These are phyloP conservation scores for Diaporthe aspalathi DNA, from an alignment of 2,329 filamentous ascomycete species.

Conservation along the genomic window DNA sequence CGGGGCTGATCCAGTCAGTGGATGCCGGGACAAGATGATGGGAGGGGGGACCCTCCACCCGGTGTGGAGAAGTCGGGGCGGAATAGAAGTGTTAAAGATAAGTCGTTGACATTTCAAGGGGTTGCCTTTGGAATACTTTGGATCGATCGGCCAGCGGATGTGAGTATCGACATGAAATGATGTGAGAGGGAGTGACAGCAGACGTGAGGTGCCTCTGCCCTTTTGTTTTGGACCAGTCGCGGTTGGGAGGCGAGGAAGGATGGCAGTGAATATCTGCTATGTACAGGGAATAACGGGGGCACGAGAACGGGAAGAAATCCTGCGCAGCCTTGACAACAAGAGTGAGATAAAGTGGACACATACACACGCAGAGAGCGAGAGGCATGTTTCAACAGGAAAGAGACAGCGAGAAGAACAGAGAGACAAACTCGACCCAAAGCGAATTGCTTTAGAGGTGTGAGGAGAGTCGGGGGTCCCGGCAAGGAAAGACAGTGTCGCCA, in stretches of 20 bases:
- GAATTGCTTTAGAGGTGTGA: not conserved
- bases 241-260: not conserved
- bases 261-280: not conserved
- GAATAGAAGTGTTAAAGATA: conserved; percentile 5
- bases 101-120: conserved; percentile 23
- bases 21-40: conserved; percentile 26
- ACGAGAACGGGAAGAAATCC: not conserved
- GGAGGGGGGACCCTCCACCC: conserved; percentile 27
- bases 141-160: conserved; percentile 2
- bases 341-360: not conserved
- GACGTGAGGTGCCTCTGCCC: not conserved
- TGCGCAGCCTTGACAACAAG: not conserved
- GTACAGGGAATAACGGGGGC: not conserved
- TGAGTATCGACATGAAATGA: conserved; percentile 9
- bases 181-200: not conserved
- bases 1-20: conserved; percentile 21
- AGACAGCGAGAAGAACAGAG: not conserved
- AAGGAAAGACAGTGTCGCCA: conserved; percentile 10
- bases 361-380: no score
- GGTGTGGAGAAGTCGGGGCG: conserved; percentile 15
- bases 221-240: not conserved
- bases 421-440: not conserved
- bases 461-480: not conserved
- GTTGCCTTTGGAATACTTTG: not conserved
- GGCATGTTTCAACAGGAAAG: not conserved